Percentiles rank a stretch among this genome's conserved stretches.
phyloP scores from a whole-genome alignment of 495 filamentous ascomycete species.

The Mycothermus thermophilus region DNA sequence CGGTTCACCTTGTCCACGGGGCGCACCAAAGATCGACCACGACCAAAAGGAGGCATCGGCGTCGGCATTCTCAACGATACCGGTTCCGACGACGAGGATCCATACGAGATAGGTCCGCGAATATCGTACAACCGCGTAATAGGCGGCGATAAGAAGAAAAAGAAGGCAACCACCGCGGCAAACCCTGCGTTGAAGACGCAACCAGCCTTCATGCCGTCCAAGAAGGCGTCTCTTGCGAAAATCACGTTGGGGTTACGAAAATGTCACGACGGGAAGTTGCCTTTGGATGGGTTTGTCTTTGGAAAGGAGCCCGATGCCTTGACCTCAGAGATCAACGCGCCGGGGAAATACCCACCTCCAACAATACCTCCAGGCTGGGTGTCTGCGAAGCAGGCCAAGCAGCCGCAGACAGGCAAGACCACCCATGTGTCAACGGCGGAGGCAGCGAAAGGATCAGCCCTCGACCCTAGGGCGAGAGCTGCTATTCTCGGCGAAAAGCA shows the following conservation, averaged over 20 bases:
- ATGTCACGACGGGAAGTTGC: conserved; percentile 80
- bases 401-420: conserved; percentile 19
- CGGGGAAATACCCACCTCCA: conserved; percentile 60
- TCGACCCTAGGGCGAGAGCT: conserved; percentile 70
- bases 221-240: conserved; percentile 48
- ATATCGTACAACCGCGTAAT: conserved; percentile 82
- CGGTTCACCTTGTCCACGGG: conserved; percentile 14
- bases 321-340: conserved; percentile 36
- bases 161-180: conserved; percentile 38
- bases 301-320: conserved; percentile 41
- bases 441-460: conserved; percentile 56
- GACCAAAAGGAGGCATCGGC: conserved; percentile 56
- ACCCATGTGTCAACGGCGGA: conserved; percentile 57
- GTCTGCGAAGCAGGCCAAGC: conserved; percentile 43
- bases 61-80: conserved; percentile 87
- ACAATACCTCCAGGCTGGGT: conserved; percentile 65
- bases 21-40: conserved; percentile 34
- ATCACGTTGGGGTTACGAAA: conserved; percentile 48
- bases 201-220: conserved; percentile 61
- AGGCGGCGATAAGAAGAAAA: conserved; percentile 77
- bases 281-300: conserved; percentile 74
- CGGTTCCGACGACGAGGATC: conserved; percentile 94
- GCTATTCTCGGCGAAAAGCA: conserved; percentile 68
- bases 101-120: conserved; percentile 79
- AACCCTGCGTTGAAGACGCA: conserved; percentile 56